Evolutionary conservation across 1,284 basidiomycete genomes (phyloP), one percentile per base, ranked within the genome.

Genomic region (Fomitopsis palustris): DNA sequence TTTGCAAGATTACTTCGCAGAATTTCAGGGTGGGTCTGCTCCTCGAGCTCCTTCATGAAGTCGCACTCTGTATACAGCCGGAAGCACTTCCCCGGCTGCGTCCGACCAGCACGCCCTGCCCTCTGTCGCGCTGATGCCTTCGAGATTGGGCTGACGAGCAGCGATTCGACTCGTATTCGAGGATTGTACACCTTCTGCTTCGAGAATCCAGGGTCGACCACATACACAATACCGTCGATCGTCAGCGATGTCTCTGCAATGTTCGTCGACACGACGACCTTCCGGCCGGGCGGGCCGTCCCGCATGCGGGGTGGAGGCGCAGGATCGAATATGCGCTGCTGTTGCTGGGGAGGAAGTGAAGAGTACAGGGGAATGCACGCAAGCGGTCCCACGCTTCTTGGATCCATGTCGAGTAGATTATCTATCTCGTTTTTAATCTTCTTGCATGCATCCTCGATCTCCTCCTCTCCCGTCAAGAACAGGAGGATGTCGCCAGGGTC

Each of bases 161-260:
- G 78, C 58, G 90, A 94, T 77, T 99, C 96, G 45, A 99, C 95
- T 63, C 97, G 87, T 66, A 98, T 97, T 33, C 96, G 85, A 0
- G 95, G 95, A 72, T 97, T 97, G 79, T 98, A 98, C 55, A 98
- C 93, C 72, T 96, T 98, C 76, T 98, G 93, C 76, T 98, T 96
- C 10, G 93, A 95, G 79, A 97, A 96, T 0, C 96, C 96, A 0
- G 97, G 95, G 72, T 99, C 96, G 49, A 99, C 95, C 59, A 99
- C 96, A 70, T 98, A 99, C 14, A 99, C 95, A 69, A 99, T 98
- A 25, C 96, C 97, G 67, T 98, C 96, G 62, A 99, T 98, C 1
- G 96, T 99, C 38, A 99, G 78, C 10, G 95, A 97, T 0, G 97
- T 99, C 76, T 99, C 96, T 8, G 97, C 97, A 63, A 99, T 96